These are phyloP conservation scores for Trichoderma oligosporum DNA, from an alignment of 2,329 filamentous ascomycete species.

Conservation along the genomic window DNA sequence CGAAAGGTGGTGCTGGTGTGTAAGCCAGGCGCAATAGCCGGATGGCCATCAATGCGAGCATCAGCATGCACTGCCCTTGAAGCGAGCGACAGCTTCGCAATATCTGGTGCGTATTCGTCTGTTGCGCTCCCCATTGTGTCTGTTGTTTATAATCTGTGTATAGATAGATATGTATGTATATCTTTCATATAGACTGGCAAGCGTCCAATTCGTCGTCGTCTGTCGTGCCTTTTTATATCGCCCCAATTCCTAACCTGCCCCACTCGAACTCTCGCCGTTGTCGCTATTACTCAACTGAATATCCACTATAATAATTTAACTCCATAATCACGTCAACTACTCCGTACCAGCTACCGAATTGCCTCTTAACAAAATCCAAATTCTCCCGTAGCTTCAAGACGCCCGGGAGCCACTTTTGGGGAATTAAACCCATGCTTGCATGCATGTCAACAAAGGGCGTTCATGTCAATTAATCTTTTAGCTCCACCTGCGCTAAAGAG, in stretches of 20 bases:
- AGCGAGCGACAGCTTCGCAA: constrained; percentile 46
- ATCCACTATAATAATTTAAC: constrained; percentile 13
- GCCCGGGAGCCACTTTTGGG: neutral
- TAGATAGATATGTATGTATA: neutral
- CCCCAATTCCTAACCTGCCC: neutral
- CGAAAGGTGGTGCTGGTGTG: constrained; percentile 91
- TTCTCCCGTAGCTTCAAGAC: neutral
- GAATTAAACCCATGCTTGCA: too few relatives aligned
- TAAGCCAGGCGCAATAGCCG: constrained; percentile 81
- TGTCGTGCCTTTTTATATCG: neutral
- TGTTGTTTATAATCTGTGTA: too few relatives aligned
- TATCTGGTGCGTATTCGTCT: constrained; percentile 9
- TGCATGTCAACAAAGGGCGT: too few relatives aligned
- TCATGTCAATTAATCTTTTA: too few relatives aligned
- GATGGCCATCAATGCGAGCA: constrained; percentile 66
- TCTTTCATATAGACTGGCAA: neutral
- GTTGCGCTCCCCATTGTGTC: constrained; percentile 4
- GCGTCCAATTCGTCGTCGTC: too few relatives aligned
- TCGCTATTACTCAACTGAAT: constrained; percentile 3
- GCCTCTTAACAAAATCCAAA: neutral
- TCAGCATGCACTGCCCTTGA: constrained; percentile 80
- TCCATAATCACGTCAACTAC: constrained; percentile 2
- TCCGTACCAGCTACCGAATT: neutral
- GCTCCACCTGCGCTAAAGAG: too few relatives aligned
- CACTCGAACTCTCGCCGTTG: constrained; percentile 3